These are phyloP conservation scores for Capronia americana DNA, from an alignment of 2,329 filamentous ascomycete genomes.

Conservation along the genomic window DNA sequence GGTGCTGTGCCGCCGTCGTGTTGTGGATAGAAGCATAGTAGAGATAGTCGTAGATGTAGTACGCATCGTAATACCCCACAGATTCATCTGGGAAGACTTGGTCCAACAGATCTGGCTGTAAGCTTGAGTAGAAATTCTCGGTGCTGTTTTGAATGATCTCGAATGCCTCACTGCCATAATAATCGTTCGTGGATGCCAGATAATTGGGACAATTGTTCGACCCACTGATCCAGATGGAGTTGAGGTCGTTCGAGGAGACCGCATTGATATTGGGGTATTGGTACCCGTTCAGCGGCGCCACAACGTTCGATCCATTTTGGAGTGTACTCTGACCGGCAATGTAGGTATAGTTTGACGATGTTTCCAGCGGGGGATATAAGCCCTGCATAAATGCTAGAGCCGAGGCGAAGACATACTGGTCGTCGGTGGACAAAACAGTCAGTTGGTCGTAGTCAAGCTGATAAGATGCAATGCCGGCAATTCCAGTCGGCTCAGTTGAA, in stretches of 20 bases:
- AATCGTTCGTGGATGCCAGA: constrained; percentile 47
- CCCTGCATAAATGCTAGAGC: constrained; percentile 68
- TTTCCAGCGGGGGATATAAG: constrained; percentile 60
- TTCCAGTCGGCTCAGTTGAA: constrained; percentile 39
- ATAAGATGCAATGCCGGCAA: constrained; percentile 55
- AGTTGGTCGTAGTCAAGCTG: constrained; percentile 56
- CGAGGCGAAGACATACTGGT: constrained; percentile 57
- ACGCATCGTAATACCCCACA: constrained; percentile 60
- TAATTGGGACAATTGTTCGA: constrained; percentile 53
- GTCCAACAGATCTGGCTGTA: constrained; percentile 54
- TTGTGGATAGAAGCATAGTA: constrained; percentile 63
- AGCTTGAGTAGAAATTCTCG: constrained; percentile 53
- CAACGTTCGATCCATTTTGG: constrained; percentile 56
- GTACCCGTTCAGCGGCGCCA: constrained; percentile 61
- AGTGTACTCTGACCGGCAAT: constrained; percentile 50
- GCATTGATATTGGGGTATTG: constrained; percentile 62
- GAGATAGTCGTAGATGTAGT: constrained; percentile 63
- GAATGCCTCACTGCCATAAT: constrained; percentile 52
- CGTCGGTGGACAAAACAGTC: constrained; percentile 54
- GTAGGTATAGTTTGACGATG: constrained; percentile 44
- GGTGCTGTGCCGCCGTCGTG: constrained; percentile 45
- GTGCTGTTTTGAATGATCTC: constrained; percentile 47
- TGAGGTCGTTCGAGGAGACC: constrained; percentile 54
- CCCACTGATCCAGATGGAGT: constrained; percentile 59
- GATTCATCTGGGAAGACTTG: constrained; percentile 48